Conservation (phyloP, 1,139 yeast species). For the Geotrichum candidum region DNA sequence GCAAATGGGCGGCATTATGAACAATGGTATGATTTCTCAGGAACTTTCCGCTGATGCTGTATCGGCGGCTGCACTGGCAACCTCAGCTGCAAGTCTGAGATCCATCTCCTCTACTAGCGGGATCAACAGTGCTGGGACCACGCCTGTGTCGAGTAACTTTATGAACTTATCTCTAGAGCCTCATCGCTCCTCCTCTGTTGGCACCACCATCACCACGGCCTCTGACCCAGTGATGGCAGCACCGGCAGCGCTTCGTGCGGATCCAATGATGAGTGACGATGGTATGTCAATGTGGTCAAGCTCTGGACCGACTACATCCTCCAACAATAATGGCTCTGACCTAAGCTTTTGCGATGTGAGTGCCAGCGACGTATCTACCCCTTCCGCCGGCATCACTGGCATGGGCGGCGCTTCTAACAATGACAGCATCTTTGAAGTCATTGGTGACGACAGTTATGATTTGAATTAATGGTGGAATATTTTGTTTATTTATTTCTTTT, state of each 20-base stretch:
- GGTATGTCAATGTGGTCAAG: conserved; percentile 1
- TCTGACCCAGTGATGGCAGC: background rate
- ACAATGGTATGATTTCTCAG: background rate
- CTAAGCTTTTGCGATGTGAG: background rate
- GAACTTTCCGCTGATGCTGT: conserved; percentile 5
- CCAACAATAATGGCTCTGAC: background rate
- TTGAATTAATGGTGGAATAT: background rate
- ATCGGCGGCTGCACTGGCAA: conserved; percentile 6
- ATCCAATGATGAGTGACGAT: conserved; percentile 6
- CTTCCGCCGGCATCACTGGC: background rate
- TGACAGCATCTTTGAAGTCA: conserved; percentile 8
- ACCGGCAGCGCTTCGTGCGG: background rate
- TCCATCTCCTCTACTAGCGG: background rate
- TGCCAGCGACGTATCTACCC: background rate
- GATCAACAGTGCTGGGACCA: background rate
- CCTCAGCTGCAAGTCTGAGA: background rate
- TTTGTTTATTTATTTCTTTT: background rate
- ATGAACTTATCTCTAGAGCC: conserved; percentile 8
- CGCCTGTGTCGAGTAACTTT: conserved; percentile 5
- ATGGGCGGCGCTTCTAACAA: background rate
- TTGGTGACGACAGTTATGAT: conserved; percentile 9
- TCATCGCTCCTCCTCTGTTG: background rate
- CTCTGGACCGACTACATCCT: background rate
- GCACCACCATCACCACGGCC: background rate
- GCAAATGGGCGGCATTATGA: background rate